Evolutionary conservation across 2,329 filamentous ascomycete genomes (phyloP).

Genomic region (Botrytis fragariae): DNA sequence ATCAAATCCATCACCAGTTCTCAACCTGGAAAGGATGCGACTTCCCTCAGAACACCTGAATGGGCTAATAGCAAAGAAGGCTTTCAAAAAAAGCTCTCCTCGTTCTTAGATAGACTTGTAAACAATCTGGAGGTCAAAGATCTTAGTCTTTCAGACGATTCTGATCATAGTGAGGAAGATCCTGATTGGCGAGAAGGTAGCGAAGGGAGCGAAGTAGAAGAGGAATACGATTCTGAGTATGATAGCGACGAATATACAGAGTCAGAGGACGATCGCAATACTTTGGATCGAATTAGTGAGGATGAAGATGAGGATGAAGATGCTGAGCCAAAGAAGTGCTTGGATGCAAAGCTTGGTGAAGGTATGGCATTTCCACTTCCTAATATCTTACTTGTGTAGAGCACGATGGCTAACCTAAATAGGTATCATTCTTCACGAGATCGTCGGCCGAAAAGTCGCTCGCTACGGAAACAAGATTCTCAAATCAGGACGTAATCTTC

Average conservation of each 20-base stretch:
- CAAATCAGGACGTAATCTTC: slow-evolving; percentile 22
- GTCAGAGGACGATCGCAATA: slow-evolving; percentile 13
- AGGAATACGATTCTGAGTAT: slow-evolving; percentile 14
- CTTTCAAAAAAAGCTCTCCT: slow-evolving; percentile 2
- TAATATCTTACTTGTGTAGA: background rate
- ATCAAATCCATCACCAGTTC: slow-evolving; percentile 1
- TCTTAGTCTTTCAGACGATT: background rate
- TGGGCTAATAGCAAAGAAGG: slow-evolving; percentile 10
- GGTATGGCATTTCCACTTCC: background rate
- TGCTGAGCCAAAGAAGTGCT: slow-evolving; percentile 9
- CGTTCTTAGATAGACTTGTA: background rate
- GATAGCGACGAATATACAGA: slow-evolving; percentile 8
- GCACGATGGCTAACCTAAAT: background rate
- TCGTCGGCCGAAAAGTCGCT: slow-evolving; percentile 19
- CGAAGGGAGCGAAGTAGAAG: background rate
- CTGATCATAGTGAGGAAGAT: background rate
- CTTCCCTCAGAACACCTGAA: background rate
- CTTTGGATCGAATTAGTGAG: slow-evolving; percentile 11
- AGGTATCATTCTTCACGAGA: slow-evolving; percentile 21
- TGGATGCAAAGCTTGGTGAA: slow-evolving; percentile 18
- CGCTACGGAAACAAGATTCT: slow-evolving; percentile 21
- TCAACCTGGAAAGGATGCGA: background rate
- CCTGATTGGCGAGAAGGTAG: background rate
- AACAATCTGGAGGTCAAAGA: background rate
- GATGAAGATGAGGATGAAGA: slow-evolving; percentile 9